Evolutionary conservation across 768 basidiomycete genomes (phyloP).

Genomic region (Amanita fuliginea): DNA sequence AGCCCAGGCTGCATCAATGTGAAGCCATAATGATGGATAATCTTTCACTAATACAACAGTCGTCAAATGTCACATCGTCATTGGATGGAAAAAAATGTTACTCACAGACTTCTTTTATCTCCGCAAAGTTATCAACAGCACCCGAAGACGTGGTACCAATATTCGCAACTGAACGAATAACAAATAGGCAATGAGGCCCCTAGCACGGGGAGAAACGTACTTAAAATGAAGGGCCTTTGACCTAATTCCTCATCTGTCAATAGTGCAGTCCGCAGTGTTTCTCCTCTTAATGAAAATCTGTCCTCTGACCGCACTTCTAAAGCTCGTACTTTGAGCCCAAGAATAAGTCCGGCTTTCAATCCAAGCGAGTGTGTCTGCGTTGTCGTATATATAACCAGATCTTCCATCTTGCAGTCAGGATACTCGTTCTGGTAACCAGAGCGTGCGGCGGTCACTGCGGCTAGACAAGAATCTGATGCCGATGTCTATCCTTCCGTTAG

Average conservation of each 20-base stretch:
- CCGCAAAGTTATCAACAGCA: constrained; percentile 68
- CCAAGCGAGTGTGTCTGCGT: constrained; percentile 88
- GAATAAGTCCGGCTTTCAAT: constrained; percentile 61
- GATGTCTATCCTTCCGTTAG: constrained; percentile 42
- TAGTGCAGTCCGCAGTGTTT: constrained; percentile 44
- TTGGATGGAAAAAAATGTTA: not conserved
- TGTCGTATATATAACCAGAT: constrained; percentile 78
- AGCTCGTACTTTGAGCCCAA: constrained; percentile 67
- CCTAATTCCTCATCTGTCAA: constrained; percentile 53
- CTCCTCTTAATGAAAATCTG: constrained; percentile 57
- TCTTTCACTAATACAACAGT: constrained; percentile 33
- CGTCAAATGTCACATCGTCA: not conserved
- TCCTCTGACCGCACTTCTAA: constrained; percentile 59
- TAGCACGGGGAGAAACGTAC: constrained; percentile 31
- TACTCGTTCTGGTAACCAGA: constrained; percentile 37
- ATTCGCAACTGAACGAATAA: constrained; percentile 53
- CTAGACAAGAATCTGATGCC: constrained; percentile 75
- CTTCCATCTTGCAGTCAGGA: constrained; percentile 37
- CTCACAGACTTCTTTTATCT: constrained; percentile 64
- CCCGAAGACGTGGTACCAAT: constrained; percentile 91
- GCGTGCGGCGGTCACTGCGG: constrained; percentile 78
- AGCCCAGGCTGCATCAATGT: constrained; percentile 90
- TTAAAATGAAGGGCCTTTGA: constrained; percentile 67
- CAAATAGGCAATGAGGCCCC: too few relatives aligned
- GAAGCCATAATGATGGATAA: constrained; percentile 65